Conservation (phyloP, 345 rosid genomes). For the Eucalyptus coolabah region DNA sequence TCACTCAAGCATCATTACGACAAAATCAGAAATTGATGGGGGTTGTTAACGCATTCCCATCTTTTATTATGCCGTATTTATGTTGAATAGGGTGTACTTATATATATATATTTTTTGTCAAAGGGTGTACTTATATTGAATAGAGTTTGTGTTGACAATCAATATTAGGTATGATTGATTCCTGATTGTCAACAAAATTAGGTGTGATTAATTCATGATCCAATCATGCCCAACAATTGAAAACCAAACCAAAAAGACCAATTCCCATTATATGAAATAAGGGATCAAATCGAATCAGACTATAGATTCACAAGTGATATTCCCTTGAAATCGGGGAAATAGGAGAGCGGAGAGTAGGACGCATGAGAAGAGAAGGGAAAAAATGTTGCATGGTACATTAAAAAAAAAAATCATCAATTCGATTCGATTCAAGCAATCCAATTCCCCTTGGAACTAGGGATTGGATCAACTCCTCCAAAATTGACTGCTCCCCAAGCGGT, state of each 20-base stretch:
- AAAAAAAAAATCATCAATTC: too few relatives aligned
- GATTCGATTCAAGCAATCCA: too few relatives aligned
- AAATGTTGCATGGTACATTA: too few relatives aligned
- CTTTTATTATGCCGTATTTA: background rate
- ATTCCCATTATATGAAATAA: too few relatives aligned
- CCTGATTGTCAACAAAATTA: background rate
- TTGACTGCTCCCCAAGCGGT: rapidly evolving
- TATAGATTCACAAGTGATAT: background rate
- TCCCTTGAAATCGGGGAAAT: too few relatives aligned
- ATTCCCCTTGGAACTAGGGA: background rate
- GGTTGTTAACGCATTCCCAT: background rate
- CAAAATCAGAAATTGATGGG: background rate
- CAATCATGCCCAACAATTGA: rapidly evolving
- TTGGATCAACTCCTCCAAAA: background rate
- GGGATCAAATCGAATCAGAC: rapidly evolving
- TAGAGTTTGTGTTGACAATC: background rate
- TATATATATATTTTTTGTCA: background rate
- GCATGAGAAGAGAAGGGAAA: background rate
- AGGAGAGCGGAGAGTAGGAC: rapidly evolving
- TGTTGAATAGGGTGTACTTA: background rate
- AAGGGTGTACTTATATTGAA: background rate
- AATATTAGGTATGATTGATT: rapidly evolving
- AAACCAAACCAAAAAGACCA: rapidly evolving
- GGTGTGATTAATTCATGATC: rapidly evolving
- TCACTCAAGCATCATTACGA: background rate